phyloP scores from a whole-genome alignment of 768 basidiomycete species.

The Termitomyces titanicus region DNA sequence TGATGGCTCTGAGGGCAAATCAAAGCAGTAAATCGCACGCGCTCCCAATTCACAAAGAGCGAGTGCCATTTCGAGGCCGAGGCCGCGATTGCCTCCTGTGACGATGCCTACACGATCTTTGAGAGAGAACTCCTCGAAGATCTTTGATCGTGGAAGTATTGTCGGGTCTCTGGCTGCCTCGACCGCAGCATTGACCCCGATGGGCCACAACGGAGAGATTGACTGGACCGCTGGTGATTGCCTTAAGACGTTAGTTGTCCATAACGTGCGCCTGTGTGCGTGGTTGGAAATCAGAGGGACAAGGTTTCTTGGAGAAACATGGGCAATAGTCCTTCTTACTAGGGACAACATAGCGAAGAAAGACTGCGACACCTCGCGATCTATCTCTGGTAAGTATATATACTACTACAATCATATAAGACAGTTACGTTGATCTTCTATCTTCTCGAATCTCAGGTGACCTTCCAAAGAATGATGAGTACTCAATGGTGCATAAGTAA shows the following conservation, averaged over 20 bases:
- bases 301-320: too few species aligned
- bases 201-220: slow-evolving; percentile 49
- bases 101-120: not conserved
- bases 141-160: slow-evolving; percentile 35
- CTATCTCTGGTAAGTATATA: not conserved
- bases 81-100: not conserved
- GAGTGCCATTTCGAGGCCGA: not conserved
- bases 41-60: slow-evolving; percentile 70
- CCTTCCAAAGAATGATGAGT: not conserved
- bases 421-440: not conserved
- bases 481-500: too few species aligned
- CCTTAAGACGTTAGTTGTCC: not conserved
- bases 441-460: not conserved
- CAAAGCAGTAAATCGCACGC: slow-evolving; percentile 61
- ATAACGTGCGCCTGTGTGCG: not conserved
- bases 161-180: slow-evolving; percentile 31
- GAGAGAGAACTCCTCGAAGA: not conserved
- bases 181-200: slow-evolving; percentile 60
- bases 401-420: too few species aligned
- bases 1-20: slow-evolving; percentile 52
- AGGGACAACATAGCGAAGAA: too few species aligned
- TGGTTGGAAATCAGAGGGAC: not conserved
- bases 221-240: slow-evolving; percentile 29
- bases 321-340: too few species aligned
- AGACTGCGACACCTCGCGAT: too few species aligned